phyloP scores from a whole-genome alignment of 2,329 filamentous ascomycete species.

The Pseudogymnoascus sp. region DNA sequence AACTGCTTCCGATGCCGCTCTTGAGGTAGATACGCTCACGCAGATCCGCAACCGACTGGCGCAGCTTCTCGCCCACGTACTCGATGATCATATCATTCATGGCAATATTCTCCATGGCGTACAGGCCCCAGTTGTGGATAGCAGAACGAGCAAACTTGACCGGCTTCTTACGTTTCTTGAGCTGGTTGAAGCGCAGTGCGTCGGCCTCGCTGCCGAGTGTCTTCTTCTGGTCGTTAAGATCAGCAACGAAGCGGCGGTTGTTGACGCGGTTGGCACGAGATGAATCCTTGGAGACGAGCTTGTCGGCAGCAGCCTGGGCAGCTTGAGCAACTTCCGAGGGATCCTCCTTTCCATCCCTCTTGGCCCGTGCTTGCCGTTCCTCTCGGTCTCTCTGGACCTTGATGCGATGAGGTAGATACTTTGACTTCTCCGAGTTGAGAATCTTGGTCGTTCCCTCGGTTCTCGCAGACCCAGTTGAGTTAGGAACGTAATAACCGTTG shows the following conservation, averaged over 20 bases:
- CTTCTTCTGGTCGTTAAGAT: constrained; percentile 92
- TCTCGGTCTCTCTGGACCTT: constrained; percentile 88
- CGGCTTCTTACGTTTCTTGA: constrained; percentile 98
- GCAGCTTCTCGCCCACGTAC: constrained; percentile 95
- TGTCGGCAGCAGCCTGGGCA: constrained; percentile 68
- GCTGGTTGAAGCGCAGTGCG: constrained; percentile 93
- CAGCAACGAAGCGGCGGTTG: constrained; percentile 87
- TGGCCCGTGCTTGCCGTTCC: constrained; percentile 72
- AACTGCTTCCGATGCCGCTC: constrained; percentile 94
- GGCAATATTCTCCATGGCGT: constrained; percentile 93
- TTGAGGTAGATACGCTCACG: constrained; percentile 87
- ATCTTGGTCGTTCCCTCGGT: constrained; percentile 96
- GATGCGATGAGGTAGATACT: constrained; percentile 95
- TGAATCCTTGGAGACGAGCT: constrained; percentile 76
- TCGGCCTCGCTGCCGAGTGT: constrained; percentile 77
- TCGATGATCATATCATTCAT: constrained; percentile 99
- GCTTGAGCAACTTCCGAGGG: constrained; percentile 61
- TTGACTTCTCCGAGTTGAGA: constrained; percentile 92
- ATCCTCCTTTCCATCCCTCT: constrained; percentile 46
- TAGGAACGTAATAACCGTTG: constrained; percentile 73
- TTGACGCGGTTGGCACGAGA: constrained; percentile 92
- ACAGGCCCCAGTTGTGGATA: constrained; percentile 98
- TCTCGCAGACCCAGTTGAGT: constrained; percentile 74
- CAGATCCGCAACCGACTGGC: constrained; percentile 95
- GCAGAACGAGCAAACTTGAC: constrained; percentile 96